Conservation (phyloP, 306 rosid species). For the Vigna hirtella region DNA sequence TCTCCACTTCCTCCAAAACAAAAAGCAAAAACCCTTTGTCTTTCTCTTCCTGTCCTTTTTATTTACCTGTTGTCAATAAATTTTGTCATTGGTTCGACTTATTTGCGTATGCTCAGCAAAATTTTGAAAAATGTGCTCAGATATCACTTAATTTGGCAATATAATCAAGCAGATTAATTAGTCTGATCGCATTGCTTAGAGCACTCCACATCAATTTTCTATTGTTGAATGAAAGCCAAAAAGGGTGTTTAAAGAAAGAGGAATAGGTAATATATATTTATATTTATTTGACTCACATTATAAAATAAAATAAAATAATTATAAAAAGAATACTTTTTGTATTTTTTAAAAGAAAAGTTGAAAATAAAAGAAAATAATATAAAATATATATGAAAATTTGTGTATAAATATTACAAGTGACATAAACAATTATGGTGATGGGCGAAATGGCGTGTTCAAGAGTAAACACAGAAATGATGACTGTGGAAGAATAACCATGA, state of each 20-base stretch:
- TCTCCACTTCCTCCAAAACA: constrained; percentile 22
- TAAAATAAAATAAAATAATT: no score
- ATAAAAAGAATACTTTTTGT: no score
- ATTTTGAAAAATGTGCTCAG: not conserved
- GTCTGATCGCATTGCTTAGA: not conserved
- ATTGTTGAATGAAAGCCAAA: not conserved
- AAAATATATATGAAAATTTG: no score
- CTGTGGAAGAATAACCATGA: not conserved
- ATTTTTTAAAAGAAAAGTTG: no score
- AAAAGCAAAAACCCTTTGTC: constrained; percentile 22
- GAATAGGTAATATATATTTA: no score
- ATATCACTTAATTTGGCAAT: no score
- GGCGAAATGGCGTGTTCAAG: not conserved
- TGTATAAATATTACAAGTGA: not conserved
- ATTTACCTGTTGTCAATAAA: not conserved
- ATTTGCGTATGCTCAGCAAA: not conserved
- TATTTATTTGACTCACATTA: no score
- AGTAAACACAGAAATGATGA: not conserved
- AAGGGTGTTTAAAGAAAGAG: not conserved
- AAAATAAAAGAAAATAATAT: no score
- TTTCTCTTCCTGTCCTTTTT: not conserved
- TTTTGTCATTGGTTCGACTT: not conserved
- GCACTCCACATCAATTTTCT: not conserved
- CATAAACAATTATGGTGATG: not conserved
- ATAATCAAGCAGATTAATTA: not conserved